These are phyloP conservation scores for Lunularia cruciata DNA, from an alignment of 225 moss, liverwort and hornwort genomes.

Conservation along the genomic window DNA sequence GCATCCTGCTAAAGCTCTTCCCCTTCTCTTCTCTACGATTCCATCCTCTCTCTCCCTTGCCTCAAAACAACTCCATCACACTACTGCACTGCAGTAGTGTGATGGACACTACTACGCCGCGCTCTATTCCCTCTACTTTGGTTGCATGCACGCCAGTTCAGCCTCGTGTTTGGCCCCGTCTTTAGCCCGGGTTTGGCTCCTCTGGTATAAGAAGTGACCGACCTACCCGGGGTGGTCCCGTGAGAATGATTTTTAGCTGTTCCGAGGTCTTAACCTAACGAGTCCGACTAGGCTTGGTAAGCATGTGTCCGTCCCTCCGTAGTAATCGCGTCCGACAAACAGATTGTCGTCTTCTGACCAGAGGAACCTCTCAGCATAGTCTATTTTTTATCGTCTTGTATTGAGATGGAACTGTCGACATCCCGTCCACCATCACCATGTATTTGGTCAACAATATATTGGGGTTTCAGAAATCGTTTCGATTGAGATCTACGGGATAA, in stretches of 20 bases:
- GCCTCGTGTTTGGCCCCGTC: not conserved
- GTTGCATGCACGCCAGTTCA: conserved; percentile 10
- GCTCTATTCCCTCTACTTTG: not conserved
- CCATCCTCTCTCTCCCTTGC: not conserved
- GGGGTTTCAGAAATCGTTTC: no score
- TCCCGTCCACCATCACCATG: no score
- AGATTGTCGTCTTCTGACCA: conserved; percentile 1
- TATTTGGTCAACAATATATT: no score
- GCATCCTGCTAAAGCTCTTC: not conserved
- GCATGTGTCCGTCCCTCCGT: not conserved
- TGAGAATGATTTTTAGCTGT: not conserved
- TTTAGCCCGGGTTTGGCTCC: not conserved
- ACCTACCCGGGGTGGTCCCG: no score
- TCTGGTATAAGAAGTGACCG: not conserved
- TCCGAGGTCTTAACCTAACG: not conserved
- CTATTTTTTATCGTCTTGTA: not conserved
- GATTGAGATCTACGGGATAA: no score
- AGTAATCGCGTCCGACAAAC: not conserved
- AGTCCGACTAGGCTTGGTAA: not conserved
- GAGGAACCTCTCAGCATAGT: not conserved
- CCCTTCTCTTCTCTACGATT: not conserved
- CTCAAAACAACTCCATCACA: not conserved
- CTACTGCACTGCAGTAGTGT: not conserved
- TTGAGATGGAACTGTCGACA: no score
- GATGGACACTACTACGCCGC: not conserved